Conservation (phyloP, 2,329 filamentous ascomycete genomes). For the Colletotrichum kahawae region DNA sequence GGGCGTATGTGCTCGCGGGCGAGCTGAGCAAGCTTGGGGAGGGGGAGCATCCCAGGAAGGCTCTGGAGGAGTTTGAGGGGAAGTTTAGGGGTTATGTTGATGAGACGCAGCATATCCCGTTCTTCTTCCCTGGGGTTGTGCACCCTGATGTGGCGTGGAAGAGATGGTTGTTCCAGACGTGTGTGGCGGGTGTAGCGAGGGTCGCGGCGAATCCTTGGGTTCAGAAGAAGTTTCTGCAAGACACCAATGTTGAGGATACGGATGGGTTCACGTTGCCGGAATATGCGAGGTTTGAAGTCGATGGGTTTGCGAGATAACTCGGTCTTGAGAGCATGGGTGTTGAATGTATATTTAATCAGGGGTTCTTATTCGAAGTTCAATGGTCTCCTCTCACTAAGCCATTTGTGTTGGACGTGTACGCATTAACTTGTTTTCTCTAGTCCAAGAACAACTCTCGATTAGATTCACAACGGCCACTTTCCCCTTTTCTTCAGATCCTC, state of each 20-base stretch:
- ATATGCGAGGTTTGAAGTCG: neutral
- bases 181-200: conserved; percentile 10
- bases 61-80: conserved; percentile 16
- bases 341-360: no score
- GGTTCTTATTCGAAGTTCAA: neutral
- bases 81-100: conserved; percentile 15
- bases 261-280: neutral
- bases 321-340: neutral
- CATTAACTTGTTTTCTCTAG: neutral
- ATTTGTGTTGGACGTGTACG: neutral
- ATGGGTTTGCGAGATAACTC: neutral
- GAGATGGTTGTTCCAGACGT: neutral
- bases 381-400: neutral
- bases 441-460: neutral
- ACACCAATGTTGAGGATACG: neutral
- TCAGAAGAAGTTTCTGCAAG: neutral
- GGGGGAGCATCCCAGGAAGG: neutral
- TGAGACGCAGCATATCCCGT: conserved; percentile 12
- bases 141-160: conserved; percentile 7
- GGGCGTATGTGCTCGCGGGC: conserved; percentile 56
- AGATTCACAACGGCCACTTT: neutral
- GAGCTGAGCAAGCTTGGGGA: conserved; percentile 37
- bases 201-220: conserved; percentile 3
- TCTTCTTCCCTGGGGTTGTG: neutral
- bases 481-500: neutral